Conservation (phyloP, 2,329 filamentous ascomycete species). For the Periconia macrospinosa region DNA sequence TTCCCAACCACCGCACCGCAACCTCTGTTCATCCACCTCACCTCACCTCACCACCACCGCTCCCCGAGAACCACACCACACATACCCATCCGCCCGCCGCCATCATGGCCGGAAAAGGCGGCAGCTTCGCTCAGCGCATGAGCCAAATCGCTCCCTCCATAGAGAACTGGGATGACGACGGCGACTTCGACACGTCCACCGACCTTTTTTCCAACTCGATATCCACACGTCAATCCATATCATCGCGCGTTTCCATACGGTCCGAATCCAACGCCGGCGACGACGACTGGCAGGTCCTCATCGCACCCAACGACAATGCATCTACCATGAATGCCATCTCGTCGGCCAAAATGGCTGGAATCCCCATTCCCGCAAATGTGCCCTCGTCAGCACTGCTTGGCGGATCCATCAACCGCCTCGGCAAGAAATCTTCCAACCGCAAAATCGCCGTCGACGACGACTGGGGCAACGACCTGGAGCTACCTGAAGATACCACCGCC, state of each 20-base stretch:
- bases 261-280: slow-evolving; percentile 78
- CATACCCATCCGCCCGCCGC: slow-evolving; percentile 21
- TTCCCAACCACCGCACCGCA: slow-evolving; percentile 8
- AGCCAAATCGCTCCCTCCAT: slow-evolving; percentile 62
- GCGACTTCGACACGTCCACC: slow-evolving; percentile 55
- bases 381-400: slow-evolving; percentile 87
- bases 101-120: slow-evolving; percentile 34
- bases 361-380: slow-evolving; percentile 84
- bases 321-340: slow-evolving; percentile 84
- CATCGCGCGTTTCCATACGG: slow-evolving; percentile 79
- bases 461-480: slow-evolving; percentile 55
- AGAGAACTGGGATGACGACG: slow-evolving; percentile 66
- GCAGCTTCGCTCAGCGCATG: slow-evolving; percentile 44
- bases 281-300: slow-evolving; percentile 84
- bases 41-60: slow-evolving; percentile 14
- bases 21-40: slow-evolving; percentile 1
- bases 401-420: slow-evolving; percentile 89
- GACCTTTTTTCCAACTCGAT: slow-evolving; percentile 74
- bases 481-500: slow-evolving; percentile 38
- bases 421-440: slow-evolving; percentile 54
- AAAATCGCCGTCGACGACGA: slow-evolving; percentile 53
- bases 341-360: slow-evolving; percentile 84
- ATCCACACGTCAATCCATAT: slow-evolving; percentile 72
- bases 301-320: slow-evolving; percentile 82
- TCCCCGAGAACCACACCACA: slow-evolving; percentile 5